Percentiles rank a stretch among this genome's conserved stretches.
phyloP scores from a whole-genome alignment of 345 rosid genomes.

The Pugionium cornutum region DNA sequence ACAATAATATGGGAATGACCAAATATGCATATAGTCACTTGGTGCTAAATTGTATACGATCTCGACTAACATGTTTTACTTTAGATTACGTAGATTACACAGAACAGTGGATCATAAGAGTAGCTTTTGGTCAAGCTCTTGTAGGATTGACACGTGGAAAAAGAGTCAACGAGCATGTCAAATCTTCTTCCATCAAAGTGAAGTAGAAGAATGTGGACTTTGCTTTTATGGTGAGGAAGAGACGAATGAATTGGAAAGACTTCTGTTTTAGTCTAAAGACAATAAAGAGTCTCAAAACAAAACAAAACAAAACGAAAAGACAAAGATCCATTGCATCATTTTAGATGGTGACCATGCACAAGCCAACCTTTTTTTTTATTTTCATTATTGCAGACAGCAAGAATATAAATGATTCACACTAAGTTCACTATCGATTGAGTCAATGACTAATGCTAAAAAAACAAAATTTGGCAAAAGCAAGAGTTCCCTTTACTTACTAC shows the following conservation, averaged over 20 bases:
- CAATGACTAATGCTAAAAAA: slow-evolving; percentile 28
- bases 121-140: background rate
- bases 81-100: slow-evolving; percentile 9
- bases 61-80: background rate
- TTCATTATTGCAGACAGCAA: slow-evolving; percentile 37
- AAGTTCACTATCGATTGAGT: slow-evolving; percentile 27
- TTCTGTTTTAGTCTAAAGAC: slow-evolving; percentile 30
- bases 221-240: slow-evolving; percentile 28
- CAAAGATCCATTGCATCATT: slow-evolving; percentile 30
- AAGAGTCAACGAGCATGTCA: slow-evolving; percentile 35
- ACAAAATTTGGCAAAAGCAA: slow-evolving; percentile 7
- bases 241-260: slow-evolving; percentile 26
- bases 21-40: background rate
- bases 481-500: slow-evolving; percentile 11
- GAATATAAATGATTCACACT: slow-evolving; percentile 32
- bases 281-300: slow-evolving; percentile 19
- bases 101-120: slow-evolving; percentile 10
- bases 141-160: slow-evolving; percentile 29
- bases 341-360: slow-evolving; percentile 35
- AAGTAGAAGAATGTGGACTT: slow-evolving; percentile 16
- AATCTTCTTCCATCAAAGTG: slow-evolving; percentile 23
- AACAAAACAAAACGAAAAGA: background rate
- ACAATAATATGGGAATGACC: slow-evolving; percentile 6
- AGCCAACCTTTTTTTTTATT: slow-evolving; percentile 7
- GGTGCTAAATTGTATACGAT: slow-evolving; percentile 10